Evolutionary conservation across 495 filamentous ascomycete species (phyloP).

Genomic region (Penicillium ochrochloron): DNA sequence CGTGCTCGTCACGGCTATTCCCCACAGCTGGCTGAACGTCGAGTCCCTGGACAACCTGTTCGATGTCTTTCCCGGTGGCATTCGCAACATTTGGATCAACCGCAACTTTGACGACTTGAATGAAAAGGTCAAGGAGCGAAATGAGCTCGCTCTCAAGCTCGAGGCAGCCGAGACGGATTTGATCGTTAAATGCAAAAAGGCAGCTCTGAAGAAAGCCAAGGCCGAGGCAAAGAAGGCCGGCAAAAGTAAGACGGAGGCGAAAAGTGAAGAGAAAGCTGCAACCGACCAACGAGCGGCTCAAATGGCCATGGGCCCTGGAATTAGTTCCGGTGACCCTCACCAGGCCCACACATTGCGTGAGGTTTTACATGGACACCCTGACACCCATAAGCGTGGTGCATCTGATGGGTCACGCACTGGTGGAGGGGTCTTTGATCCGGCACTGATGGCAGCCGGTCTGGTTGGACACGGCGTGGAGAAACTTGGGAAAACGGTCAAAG

Average conservation of each 20-base stretch:
- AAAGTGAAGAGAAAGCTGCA: slow-evolving; percentile 45
- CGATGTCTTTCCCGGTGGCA: slow-evolving; percentile 94
- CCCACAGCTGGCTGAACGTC: slow-evolving; percentile 81
- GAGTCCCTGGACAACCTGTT: slow-evolving; percentile 84
- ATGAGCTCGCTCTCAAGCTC: slow-evolving; percentile 70
- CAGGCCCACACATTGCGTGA: slow-evolving; percentile 75
- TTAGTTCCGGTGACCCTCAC: slow-evolving; percentile 84
- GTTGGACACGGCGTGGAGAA: slow-evolving; percentile 68
- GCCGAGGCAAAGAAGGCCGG: slow-evolving; percentile 66
- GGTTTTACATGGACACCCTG: slow-evolving; percentile 48
- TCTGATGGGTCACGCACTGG: slow-evolving; percentile 33
- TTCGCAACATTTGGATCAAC: slow-evolving; percentile 97
- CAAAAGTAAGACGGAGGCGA: slow-evolving; percentile 57
- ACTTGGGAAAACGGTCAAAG: slow-evolving; percentile 58
- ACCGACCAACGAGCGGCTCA: slow-evolving; percentile 61
- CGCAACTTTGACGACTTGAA: slow-evolving; percentile 86
- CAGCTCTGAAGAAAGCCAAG: slow-evolving; percentile 67
- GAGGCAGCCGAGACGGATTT: slow-evolving; percentile 86
- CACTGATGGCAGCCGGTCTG: slow-evolving; percentile 50
- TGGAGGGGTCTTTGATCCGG: slow-evolving; percentile 37
- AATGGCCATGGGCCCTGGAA: slow-evolving; percentile 68
- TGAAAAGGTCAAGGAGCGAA: slow-evolving; percentile 81
- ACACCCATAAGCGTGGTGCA: slow-evolving; percentile 31
- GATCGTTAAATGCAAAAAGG: slow-evolving; percentile 76
- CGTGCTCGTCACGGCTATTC: slow-evolving; percentile 88